These are phyloP conservation scores for Wickerhamiella azyma DNA, from an alignment of 805 yeast species.

Conservation along the genomic window DNA sequence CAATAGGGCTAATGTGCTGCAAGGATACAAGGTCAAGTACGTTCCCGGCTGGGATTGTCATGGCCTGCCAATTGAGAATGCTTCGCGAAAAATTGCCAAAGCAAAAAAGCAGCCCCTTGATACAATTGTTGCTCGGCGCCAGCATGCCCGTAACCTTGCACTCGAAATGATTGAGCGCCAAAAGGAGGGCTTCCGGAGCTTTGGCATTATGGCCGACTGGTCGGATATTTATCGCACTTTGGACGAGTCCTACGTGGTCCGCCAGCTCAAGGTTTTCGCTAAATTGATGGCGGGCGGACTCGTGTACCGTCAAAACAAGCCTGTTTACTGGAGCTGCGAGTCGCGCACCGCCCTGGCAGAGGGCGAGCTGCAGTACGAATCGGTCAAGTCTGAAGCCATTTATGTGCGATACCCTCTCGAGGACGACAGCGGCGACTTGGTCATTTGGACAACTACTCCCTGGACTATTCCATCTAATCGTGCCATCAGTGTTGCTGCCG, in stretches of 20 bases:
- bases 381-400: conserved; percentile 26
- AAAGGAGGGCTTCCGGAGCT: conserved; percentile 43
- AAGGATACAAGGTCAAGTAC: conserved; percentile 52
- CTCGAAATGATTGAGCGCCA: conserved; percentile 50
- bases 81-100: conserved; percentile 43
- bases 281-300: conserved; percentile 50
- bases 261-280: conserved; percentile 61
- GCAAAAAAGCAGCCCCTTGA: conserved; percentile 23
- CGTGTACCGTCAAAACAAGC: conserved; percentile 74
- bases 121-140: conserved; percentile 40
- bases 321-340: conserved; percentile 96
- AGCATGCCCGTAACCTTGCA: conserved; percentile 60
- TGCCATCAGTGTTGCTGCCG: conserved; percentile 61
- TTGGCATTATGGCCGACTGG: conserved; percentile 81
- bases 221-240: conserved; percentile 53
- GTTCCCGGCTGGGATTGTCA: conserved; percentile 99
- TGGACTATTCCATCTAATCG: conserved; percentile 89
- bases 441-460: conserved; percentile 96
- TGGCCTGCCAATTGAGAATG: conserved; percentile 90
- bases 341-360: conserved; percentile 92
- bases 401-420: conserved; percentile 12
- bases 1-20: conserved; percentile 50
- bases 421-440: conserved; percentile 1
- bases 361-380: conserved; percentile 83
- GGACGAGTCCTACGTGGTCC: conserved; percentile 51